phyloP scores from a whole-genome alignment of 371 early-diverging fungal species.

The Mucor plumbeus region DNA sequence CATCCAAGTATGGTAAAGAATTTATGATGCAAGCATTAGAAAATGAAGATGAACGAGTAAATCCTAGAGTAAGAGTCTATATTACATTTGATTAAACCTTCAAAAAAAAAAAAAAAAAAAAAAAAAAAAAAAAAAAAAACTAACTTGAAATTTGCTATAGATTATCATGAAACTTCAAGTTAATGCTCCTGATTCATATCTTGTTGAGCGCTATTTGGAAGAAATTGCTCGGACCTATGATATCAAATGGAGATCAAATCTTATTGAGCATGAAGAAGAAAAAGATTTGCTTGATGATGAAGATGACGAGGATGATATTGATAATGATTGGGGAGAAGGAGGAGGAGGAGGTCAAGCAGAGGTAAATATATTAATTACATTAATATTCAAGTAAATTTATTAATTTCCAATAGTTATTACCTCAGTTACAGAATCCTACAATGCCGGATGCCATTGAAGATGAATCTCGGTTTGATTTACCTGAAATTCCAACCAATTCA shows the following conservation, averaged over 20 bases:
- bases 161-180: conserved; percentile 81
- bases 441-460: not conserved
- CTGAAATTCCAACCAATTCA: conserved; percentile 42
- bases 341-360: conserved; percentile 28
- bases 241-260: conserved; percentile 71
- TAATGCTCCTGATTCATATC: conserved; percentile 76
- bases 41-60: conserved; percentile 76
- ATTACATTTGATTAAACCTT: not conserved
- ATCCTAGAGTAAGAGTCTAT: conserved; percentile 64
- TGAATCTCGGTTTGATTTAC: conserved; percentile 33
- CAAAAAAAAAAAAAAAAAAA: too few relatives aligned
- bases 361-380: not conserved
- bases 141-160: conserved; percentile 39
- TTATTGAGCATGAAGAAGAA: conserved; percentile 41
- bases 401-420: conserved; percentile 16
- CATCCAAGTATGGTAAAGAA: conserved; percentile 84
- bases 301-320: conserved; percentile 16
- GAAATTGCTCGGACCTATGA: conserved; percentile 87
- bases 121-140: too few relatives aligned
- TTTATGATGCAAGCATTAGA: conserved; percentile 78
- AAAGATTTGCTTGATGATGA: conserved; percentile 12
- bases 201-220: conserved; percentile 87
- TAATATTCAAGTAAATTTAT: not conserved
- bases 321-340: conserved; percentile 16
- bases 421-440: conserved; percentile 25